These are phyloP conservation scores for Claviceps sp. DNA, from an alignment of 2,329 filamentous ascomycete genomes.

Conservation along the genomic window DNA sequence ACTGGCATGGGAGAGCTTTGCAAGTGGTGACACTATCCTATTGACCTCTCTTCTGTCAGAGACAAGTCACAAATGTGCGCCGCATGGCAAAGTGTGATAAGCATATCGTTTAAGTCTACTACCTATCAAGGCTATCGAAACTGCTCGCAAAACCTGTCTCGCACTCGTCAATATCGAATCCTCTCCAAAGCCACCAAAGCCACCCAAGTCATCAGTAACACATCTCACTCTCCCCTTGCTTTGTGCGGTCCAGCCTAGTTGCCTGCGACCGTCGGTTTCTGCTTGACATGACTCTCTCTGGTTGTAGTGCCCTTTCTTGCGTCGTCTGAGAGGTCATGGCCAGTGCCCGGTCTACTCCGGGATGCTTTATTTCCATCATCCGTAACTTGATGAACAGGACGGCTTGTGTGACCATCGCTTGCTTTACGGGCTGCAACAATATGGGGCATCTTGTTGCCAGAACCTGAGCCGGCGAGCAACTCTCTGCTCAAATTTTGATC, in stretches of 20 bases:
- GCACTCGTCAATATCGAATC: neutral
- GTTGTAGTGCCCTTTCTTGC: neutral
- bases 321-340: slow-evolving; percentile 3
- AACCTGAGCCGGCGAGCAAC: neutral
- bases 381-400: slow-evolving; percentile 1
- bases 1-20: no score
- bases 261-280: neutral
- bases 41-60: no score
- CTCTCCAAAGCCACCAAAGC: neutral
- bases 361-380: slow-evolving; percentile 2
- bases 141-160: no score
- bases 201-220: no score
- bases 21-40: no score
- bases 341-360: neutral
- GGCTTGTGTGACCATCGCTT: neutral
- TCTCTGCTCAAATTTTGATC: slow-evolving; percentile 5
- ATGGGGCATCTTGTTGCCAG: neutral
- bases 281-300: neutral
- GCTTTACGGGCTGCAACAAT: slow-evolving; percentile 4
- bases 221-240: neutral
- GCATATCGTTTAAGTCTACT: no score
- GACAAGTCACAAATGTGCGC: no score
- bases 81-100: no score
- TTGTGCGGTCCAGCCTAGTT: neutral
- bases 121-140: neutral